Percentiles rank a stretch among this genome's conserved stretches.
Evolutionary conservation across 495 filamentous ascomycete species (phyloP).

Genomic region (Annulohypoxylon nitens): DNA sequence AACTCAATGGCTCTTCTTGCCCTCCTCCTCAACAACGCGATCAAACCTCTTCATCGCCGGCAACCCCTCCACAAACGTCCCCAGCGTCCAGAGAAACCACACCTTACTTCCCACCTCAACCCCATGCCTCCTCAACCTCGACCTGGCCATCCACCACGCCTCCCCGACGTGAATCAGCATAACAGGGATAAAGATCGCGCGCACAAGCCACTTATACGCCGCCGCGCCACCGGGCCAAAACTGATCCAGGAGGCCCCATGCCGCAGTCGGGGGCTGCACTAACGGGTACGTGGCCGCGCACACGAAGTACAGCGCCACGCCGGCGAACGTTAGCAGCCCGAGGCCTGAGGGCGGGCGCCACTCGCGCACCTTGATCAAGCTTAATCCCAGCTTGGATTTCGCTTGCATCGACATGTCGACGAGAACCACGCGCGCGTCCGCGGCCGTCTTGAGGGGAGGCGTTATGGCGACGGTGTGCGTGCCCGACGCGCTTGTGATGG

Average conservation of each 20-base stretch:
- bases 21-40: constrained; percentile 49
- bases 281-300: constrained; percentile 41
- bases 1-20: constrained; percentile 43
- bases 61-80: constrained; percentile 57
- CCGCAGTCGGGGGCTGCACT: constrained; percentile 29
- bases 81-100: constrained; percentile 58
- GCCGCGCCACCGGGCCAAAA: constrained; percentile 47
- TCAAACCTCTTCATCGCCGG: constrained; percentile 58
- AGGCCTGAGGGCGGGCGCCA: constrained; percentile 47
- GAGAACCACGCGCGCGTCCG: constrained; percentile 72
- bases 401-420: constrained; percentile 69
- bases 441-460: constrained; percentile 69
- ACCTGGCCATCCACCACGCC: constrained; percentile 54
- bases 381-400: constrained; percentile 50
- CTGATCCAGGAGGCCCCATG: constrained; percentile 39
- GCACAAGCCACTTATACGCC: constrained; percentile 56
- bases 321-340: constrained; percentile 44
- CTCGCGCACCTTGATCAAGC: constrained; percentile 35
- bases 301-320: constrained; percentile 53
- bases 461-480: constrained; percentile 67
- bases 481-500: constrained; percentile 57
- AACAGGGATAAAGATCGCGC: constrained; percentile 52
- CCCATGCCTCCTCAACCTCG: constrained; percentile 49
- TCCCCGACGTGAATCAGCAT: constrained; percentile 56
- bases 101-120: constrained; percentile 47